Evolutionary conservation across 176 grass and related monocot genomes (phyloP).

Genomic region (Avena atlantica): DNA sequence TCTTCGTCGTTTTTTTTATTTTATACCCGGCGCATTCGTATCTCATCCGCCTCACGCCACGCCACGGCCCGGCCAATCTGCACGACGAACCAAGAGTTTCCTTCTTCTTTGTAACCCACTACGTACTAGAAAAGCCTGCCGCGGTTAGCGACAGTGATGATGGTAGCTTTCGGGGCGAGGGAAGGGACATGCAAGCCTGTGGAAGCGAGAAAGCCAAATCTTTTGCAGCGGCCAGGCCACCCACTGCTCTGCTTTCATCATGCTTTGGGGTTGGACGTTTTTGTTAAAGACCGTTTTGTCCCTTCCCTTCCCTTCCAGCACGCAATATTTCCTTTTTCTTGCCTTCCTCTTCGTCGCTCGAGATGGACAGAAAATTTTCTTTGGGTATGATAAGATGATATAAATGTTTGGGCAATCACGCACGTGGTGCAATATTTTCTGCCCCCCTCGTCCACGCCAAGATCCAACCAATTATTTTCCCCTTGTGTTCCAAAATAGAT

Average conservation of each 20-base stretch:
- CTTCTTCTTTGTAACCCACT: too few species aligned
- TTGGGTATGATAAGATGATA: neutral
- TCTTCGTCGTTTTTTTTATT: neutral
- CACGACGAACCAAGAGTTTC: neutral
- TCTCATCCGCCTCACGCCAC: neutral
- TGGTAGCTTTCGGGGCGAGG: neutral
- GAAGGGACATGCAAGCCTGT: neutral
- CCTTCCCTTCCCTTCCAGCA: neutral
- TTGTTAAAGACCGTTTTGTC: conserved; percentile 13
- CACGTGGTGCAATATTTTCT: too few species aligned
- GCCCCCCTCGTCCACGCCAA: neutral
- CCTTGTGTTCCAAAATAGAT: too few species aligned
- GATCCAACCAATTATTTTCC: too few species aligned
- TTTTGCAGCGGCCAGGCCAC: neutral
- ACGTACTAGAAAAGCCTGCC: too few species aligned
- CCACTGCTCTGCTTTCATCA: conserved; percentile 19
- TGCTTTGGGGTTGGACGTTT: neutral
- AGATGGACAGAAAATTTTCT: too few species aligned
- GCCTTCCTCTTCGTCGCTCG: neutral
- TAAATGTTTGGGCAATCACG: neutral
- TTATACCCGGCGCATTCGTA: neutral
- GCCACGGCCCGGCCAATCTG: neutral
- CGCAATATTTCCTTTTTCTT: neutral
- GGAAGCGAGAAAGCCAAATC: conserved; percentile 37
- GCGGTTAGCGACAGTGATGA: too few species aligned